A percentile compares a stretch with the other conserved stretches of the same genome.
phyloP scores from a whole-genome alignment of 805 yeast genomes.

The Torulaspora franciscae region DNA sequence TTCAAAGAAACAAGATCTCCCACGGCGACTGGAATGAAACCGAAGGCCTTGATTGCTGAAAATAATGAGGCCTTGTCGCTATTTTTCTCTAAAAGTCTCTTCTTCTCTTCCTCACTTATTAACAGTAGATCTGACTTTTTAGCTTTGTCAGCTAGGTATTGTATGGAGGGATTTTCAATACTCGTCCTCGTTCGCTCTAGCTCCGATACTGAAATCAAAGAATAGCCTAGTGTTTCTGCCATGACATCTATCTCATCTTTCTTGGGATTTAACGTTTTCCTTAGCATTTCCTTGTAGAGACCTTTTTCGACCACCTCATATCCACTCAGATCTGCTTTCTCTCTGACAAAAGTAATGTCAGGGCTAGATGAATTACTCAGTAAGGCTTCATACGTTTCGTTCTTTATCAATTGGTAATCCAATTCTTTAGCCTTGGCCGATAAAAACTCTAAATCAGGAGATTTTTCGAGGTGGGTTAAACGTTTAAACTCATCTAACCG shows the following conservation, averaged over 20 bases:
- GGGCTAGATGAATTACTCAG: slow-evolving; percentile 13
- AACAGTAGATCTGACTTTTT: slow-evolving; percentile 9
- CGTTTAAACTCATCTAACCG: slow-evolving; percentile 1
- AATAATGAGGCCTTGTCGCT: slow-evolving; percentile 11
- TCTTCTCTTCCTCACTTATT: slow-evolving; percentile 16
- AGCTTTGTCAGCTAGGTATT: slow-evolving; percentile 23
- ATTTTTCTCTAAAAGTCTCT: slow-evolving; percentile 9
- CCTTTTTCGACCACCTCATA: slow-evolving; percentile 18
- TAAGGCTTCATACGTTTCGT: background rate
- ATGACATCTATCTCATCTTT: slow-evolving; percentile 9
- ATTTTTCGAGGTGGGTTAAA: slow-evolving; percentile 1
- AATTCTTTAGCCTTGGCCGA: slow-evolving; percentile 12
- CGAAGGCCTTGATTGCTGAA: slow-evolving; percentile 13
- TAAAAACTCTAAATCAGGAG: slow-evolving; percentile 17
- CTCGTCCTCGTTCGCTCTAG: slow-evolving; percentile 21
- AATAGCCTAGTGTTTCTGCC: slow-evolving; percentile 5
- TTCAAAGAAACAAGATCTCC: slow-evolving; percentile 12
- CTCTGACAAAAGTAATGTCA: slow-evolving; percentile 24
- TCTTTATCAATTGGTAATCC: slow-evolving; percentile 4
- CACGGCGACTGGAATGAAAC: slow-evolving; percentile 17
- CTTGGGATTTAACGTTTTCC: slow-evolving; percentile 14
- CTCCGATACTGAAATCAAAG: slow-evolving; percentile 13
- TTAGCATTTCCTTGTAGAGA: slow-evolving; percentile 16
- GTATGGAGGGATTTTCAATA: slow-evolving; percentile 25
- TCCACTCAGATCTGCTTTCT: slow-evolving; percentile 27